Base-by-base conservation (phyloP, 2,329 filamentous ascomycete genomes). In the Calonectria honghensis region DNA sequence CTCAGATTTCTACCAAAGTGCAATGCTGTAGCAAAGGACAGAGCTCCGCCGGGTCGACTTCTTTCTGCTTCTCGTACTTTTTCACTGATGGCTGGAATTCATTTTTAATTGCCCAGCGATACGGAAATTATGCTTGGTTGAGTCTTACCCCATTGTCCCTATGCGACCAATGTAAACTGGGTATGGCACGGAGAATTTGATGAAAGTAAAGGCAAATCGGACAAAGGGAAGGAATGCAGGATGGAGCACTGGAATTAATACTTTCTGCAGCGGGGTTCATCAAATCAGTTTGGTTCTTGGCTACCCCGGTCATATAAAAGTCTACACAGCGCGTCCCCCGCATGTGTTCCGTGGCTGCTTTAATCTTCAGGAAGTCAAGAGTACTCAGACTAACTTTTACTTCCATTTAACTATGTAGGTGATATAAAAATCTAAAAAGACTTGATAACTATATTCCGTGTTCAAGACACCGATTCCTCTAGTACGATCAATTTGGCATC, bases 311-410 rank as follows among this genome's bases (percentile, higher is more conserved):
- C 10, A 9, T n/a, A 24, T 13, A 13, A 24, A 24, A 9, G 4
- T 24, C 10, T 24, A 9, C 11, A 5, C 2, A 7, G n/a, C 10
- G 6, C 6, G 20, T 18, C 11, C 24, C 9, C 45, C 6, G 6
- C 45, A 48, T 48, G 45, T 10, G 20, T 48, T 9, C 41, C 3
- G 7, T 48, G 18, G 7, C 9, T 20, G 20, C 7, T 10, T n/a
- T n/a, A n/a, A 48, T 11, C 13, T n/a, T n/a, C 10, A 11, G 9
- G 20, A 14, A n/a, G 3, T 11, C 5, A 7, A 48, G 20, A 45
- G 9, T n/a, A 6, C 2, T n/a, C 1, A 3, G 7, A 7, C 18
- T 10, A 14, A n/a, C 5, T n/a, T n/a, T 48, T 2, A n/a, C 13
- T 10, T n/a, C 6, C 20, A 10, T 20, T 10, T n/a, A 48, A 4